Base-by-base conservation (phyloP, 345 rosid species). In the Trapa incisa region DNA sequence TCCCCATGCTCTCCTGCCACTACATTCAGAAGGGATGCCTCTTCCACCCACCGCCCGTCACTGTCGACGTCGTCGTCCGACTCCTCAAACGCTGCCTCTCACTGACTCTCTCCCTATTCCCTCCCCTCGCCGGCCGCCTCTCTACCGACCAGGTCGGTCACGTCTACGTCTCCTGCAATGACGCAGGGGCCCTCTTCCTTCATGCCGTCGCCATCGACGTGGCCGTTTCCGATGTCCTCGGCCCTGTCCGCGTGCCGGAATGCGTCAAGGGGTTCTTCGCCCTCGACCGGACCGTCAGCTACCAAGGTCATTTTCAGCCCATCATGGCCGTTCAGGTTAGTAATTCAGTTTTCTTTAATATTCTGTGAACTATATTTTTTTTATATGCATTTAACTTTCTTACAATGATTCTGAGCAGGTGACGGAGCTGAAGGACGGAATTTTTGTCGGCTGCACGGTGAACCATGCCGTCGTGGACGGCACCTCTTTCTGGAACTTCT, bases 1-100 rank as follows among this genome's bases (percentile, higher is more conserved):
- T 93, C 50, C 96, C 97, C 0, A 90, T 93, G 98, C 83, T 93
- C 50, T 93, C 98, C 65, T 90, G 97, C 75, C 96, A 90, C 70
- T 93, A 88, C 72, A 93, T 93, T 72, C 97, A 94, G 32, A 94
- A 94, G 76, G 99, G 99, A 0, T 71, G 78, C 39, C 95, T 90
- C 73, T 89, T 90, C 73, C 75, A 81, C 8, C 78, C 78, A 17
- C 85, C 92, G 8, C 70, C 78, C 6, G 8, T 11, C 12, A 7
- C 3, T 22, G 12, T 76, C 29, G 66, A 12, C 61, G 68, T 78
- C 56, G 71, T 82, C 43, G 22, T 82, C 74, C 66, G 79, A 6
- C 78, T 75, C 64, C 85, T 83, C 75, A 72, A 83, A 71, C 71
- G 47, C 38, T 72, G 85, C 41, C 91, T 79, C 66, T 84, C 87